These are phyloP conservation scores for Echinochloa phyllopogon DNA, from an alignment of 176 grass and related monocot genomes.

Conservation along the genomic window DNA sequence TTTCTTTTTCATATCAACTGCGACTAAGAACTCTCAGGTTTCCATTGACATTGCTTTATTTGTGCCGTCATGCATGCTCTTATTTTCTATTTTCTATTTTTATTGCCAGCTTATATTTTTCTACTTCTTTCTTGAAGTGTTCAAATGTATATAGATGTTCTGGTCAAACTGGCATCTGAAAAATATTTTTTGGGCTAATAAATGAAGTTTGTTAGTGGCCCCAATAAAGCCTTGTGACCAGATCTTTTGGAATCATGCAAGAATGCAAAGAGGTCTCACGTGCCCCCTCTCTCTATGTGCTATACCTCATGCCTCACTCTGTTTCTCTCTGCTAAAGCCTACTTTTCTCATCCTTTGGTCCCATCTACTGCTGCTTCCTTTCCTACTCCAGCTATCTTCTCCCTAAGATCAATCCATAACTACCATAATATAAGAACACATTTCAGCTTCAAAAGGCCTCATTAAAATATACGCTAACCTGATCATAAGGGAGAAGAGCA, in stretches of 20 bases:
- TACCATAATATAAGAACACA: background rate
- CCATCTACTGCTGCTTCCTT: background rate
- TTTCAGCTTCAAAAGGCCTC: background rate
- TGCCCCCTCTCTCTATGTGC: background rate
- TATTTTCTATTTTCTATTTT: background rate
- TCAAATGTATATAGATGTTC: background rate
- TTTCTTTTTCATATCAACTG: conserved; percentile 70
- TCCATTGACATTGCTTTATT: conserved; percentile 20
- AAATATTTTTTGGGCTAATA: background rate
- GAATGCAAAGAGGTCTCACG: background rate
- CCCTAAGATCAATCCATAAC: background rate
- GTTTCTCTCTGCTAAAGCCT: background rate
- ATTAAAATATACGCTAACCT: background rate
- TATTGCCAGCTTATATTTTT: background rate
- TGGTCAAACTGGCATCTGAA: background rate
- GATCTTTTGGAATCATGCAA: background rate
- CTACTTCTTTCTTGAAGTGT: conserved; percentile 12
- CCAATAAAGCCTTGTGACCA: background rate
- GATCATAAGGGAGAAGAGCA: background rate
- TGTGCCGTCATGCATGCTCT: background rate
- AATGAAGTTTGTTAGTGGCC: background rate
- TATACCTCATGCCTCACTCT: background rate
- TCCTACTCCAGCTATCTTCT: background rate
- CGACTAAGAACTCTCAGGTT: conserved; percentile 52
- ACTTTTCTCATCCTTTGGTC: background rate